Base-by-base conservation (phyloP, 257 asterid genomes). In the Solanum commersonii region DNA sequence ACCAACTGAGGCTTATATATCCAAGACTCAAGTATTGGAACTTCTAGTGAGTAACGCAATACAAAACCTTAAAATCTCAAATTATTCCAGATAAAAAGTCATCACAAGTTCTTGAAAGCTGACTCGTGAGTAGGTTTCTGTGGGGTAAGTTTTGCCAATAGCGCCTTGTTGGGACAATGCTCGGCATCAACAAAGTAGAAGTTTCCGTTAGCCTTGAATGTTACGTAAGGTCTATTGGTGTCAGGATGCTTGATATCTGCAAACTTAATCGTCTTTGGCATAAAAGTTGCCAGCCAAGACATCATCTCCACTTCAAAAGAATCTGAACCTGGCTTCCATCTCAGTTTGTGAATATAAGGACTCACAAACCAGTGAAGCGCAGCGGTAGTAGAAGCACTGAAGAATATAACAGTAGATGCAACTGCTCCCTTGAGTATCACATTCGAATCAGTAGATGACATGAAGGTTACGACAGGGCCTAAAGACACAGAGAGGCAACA, bases 331-430 rank as follows among this genome's bases (percentile, higher is more conserved):
- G 99, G 99, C 90, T 92, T 94, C 99, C 99, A 97, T 71, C 93
- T 95, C 56, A 97, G 95, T 65, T 91, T 95, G 93, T 97, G 99
- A 56, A 97, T 90, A 35, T 97, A 97, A 38, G 99, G 99, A 93
- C 96, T 95, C 88, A 95, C 98, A 29, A 96, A 97, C 99, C 99
- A 97, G 92, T 97, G 98, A 87, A 97, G 98, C 52, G 92, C 99
- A 2, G 91, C 96, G 16, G 99, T 97, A 1, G 99, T 95, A 5
- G 98, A 90, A 89, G 99, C 99, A 86, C 99, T 95, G 6, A 96
- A 52, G 92, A 97, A 93, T 85, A 97, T 94, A 37, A 96, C 97
- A 0, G 98, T 83, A 42, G 98, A 95, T 38, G 99, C 99, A 87
- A 97, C 98, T n/a, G 98, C 99, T 8, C 99, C 99, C 90, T 95